phyloP scores from a whole-genome alignment of 2,329 filamentous ascomycete genomes.

The Cadophora sp. region DNA sequence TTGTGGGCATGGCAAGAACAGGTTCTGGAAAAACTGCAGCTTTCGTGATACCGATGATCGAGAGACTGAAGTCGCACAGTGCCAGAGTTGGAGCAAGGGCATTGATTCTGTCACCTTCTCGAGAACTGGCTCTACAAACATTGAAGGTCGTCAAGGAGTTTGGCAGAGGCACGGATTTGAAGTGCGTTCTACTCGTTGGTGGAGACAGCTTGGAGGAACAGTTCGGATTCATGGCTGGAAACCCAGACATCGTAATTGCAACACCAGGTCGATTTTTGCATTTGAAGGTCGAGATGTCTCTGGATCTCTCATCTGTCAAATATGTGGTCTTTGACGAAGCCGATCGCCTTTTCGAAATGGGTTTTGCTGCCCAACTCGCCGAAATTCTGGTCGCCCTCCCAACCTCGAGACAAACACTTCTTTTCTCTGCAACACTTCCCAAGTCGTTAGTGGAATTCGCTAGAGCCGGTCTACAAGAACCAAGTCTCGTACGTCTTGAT shows the following conservation, averaged over 20 bases:
- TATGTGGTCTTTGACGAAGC: slow-evolving; percentile 99
- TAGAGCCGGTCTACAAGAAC: slow-evolving; percentile 89
- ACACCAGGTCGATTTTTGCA: slow-evolving; percentile 96
- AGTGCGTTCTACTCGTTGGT: slow-evolving; percentile 88
- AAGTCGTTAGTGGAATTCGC: slow-evolving; percentile 97
- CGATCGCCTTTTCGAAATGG: slow-evolving; percentile 97
- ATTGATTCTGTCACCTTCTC: slow-evolving; percentile 87
- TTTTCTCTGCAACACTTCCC: slow-evolving; percentile 95
- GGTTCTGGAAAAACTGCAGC: slow-evolving; percentile 98
- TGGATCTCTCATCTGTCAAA: slow-evolving; percentile 88
- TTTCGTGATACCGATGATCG: slow-evolving; percentile 98
- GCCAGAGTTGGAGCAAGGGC: slow-evolving; percentile 85
- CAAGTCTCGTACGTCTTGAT: slow-evolving; percentile 87
- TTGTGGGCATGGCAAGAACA: slow-evolving; percentile 99
- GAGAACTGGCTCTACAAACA: slow-evolving; percentile 94
- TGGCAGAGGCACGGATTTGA: slow-evolving; percentile 86
- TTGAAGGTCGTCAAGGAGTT: slow-evolving; percentile 97
- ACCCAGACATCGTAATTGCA: slow-evolving; percentile 96
- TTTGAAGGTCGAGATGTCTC: slow-evolving; percentile 93
- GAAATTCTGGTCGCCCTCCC: slow-evolving; percentile 94
- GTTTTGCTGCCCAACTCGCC: slow-evolving; percentile 89
- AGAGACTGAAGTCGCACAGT: slow-evolving; percentile 88
- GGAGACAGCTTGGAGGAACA: slow-evolving; percentile 97
- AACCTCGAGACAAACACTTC: slow-evolving; percentile 81
- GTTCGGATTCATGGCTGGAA: slow-evolving; percentile 89